Base-by-base conservation (phyloP, 164 flowering plant genomes). In the Cinnamomum micranthum region DNA sequence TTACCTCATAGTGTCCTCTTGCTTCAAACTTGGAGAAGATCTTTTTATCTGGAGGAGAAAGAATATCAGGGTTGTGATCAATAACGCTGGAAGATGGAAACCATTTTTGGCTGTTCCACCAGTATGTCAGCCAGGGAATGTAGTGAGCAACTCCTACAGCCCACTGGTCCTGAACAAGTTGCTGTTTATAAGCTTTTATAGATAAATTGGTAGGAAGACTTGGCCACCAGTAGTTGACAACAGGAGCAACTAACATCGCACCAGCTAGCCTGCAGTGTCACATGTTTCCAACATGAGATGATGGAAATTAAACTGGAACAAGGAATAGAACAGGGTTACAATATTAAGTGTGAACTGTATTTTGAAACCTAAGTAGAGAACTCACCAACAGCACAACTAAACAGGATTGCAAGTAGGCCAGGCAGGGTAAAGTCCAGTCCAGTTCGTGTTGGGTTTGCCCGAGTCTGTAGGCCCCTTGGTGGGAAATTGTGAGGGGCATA, bases 41-140 rank as follows among this genome's bases (percentile, higher is more conserved):
- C 73, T 83, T 78, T 75, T 22, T 77, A 80, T 92, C 97, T n/a
- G 70, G 79, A 11, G 6, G 71, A 17, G 86, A 85, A 63, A 88
- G 52, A 66, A 85, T 62, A n/a, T 74, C 80, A 63, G 77, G 79
- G 59, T 27, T 78, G 17, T 69, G 77, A 27, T 80, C 71, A 20
- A 65, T 55, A 75, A 83, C 86, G 78, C 84, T 82, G 0, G 86
- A 85, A 50, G 78, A n/a, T 12, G 92, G 94, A 71, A 91, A 87
- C 89, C 86, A 88, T 71, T 86, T 90, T 65, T 90, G 97, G 52
- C 94, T 89, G 82, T 86, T 88, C 98, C 98, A 94, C 97, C 94
- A 94, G 81, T 92, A 84, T 9, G 85, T 84, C 3, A 92, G 88
- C 89, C 91, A 89, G 2, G 97, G 97, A 1, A 82, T 31, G 69